These are phyloP conservation scores for Septoria petroselini DNA, from an alignment of 2,329 filamentous ascomycete genomes.

Conservation along the genomic window DNA sequence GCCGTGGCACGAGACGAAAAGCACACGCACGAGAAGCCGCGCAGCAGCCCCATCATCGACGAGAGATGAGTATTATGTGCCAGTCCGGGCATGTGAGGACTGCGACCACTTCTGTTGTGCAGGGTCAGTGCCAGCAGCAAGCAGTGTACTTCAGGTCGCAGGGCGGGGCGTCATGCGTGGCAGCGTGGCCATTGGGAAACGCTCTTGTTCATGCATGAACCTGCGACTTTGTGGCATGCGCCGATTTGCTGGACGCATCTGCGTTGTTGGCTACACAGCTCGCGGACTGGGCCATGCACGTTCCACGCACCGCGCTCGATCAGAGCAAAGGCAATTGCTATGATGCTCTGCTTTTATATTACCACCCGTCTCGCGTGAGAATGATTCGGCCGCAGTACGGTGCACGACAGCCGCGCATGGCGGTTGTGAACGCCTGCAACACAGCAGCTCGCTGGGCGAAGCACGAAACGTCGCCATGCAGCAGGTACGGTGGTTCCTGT, in stretches of 20 bases:
- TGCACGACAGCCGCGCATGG: too few relatives aligned
- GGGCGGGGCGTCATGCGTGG: conserved; percentile 11
- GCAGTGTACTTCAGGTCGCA: too few relatives aligned
- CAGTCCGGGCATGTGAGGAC: not conserved
- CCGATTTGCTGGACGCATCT: conserved; percentile 26
- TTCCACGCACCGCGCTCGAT: conserved; percentile 23
- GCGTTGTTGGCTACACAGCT: conserved; percentile 18
- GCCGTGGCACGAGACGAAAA: conserved; percentile 27
- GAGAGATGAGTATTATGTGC: too few relatives aligned
- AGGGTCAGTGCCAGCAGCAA: not conserved
- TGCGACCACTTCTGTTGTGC: not conserved
- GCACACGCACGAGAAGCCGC: conserved; percentile 9
- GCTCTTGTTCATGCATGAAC: conserved; percentile 27
- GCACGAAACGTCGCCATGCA: too few relatives aligned
- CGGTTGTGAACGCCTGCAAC: too few relatives aligned
- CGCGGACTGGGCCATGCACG: conserved; percentile 16
- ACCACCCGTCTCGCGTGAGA: not conserved
- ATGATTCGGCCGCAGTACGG: not conserved
- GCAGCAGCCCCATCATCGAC: too few relatives aligned
- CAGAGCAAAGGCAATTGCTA: conserved; percentile 13
- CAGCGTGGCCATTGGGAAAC: conserved; percentile 10
- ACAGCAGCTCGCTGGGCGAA: too few relatives aligned
- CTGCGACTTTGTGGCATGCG: conserved; percentile 29
- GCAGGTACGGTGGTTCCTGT: conserved; percentile 1
- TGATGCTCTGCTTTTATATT: not conserved